phyloP scores from a whole-genome alignment of 1,139 yeast species.

The Taphrina flavorubra region DNA sequence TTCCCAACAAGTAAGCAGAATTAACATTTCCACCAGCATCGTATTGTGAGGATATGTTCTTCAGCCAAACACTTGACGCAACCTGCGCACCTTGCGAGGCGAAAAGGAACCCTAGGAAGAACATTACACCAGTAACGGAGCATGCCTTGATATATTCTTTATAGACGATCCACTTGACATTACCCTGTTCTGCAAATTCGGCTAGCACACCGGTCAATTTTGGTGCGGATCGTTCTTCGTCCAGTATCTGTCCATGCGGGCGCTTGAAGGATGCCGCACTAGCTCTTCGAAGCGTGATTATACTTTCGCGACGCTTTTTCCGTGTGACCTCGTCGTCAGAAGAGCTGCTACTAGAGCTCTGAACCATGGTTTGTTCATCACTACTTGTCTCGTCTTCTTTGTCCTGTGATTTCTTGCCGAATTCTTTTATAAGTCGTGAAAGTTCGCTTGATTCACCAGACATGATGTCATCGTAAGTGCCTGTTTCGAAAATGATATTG shows the following conservation, averaged over 20 bases:
- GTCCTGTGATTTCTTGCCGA: slow-evolving; percentile 49
- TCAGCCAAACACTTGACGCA: slow-evolving; percentile 82
- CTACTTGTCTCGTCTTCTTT: slow-evolving; percentile 35
- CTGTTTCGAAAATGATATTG: slow-evolving; percentile 81
- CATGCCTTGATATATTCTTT: slow-evolving; percentile 84
- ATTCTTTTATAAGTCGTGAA: slow-evolving; percentile 70
- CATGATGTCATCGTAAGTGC: slow-evolving; percentile 67
- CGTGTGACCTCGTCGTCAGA: slow-evolving; percentile 41
- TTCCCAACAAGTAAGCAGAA: slow-evolving; percentile 76
- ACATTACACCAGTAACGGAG: slow-evolving; percentile 68
- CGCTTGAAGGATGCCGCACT: slow-evolving; percentile 63
- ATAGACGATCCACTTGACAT: slow-evolving; percentile 90
- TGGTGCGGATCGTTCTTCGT: slow-evolving; percentile 39
- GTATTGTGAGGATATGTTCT: slow-evolving; percentile 89
- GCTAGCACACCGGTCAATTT: slow-evolving; percentile 46
- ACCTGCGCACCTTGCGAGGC: slow-evolving; percentile 67
- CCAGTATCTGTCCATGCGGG: slow-evolving; percentile 47
- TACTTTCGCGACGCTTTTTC: slow-evolving; percentile 33
- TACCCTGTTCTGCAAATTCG: slow-evolving; percentile 91
- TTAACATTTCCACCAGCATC: slow-evolving; percentile 72
- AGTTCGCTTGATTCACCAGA: slow-evolving; percentile 58
- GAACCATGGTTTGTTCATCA: slow-evolving; percentile 42
- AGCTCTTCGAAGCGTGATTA: slow-evolving; percentile 69
- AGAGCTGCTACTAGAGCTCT: slow-evolving; percentile 35
- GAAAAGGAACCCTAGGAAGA: slow-evolving; percentile 59